These are phyloP conservation scores for Talaromyces pinophilus DNA, from an alignment of 2,329 filamentous ascomycete genomes.

Conservation along the genomic window DNA sequence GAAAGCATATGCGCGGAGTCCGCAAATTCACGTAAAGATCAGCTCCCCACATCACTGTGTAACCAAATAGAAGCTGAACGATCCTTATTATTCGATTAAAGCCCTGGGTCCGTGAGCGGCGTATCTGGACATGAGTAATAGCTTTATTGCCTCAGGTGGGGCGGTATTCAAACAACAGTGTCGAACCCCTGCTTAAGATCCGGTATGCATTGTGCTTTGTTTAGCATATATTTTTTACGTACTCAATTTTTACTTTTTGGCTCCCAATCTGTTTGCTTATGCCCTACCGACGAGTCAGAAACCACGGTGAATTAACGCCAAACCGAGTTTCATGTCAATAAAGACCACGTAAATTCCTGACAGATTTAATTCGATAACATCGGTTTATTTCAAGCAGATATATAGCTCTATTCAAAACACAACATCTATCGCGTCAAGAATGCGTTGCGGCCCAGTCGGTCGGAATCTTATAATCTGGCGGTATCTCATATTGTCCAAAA, in stretches of 20 bases:
- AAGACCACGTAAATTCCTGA: not conserved
- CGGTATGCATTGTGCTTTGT: not conserved
- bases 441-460: slow-evolving; percentile 38
- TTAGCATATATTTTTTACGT: not conserved
- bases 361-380: not conserved
- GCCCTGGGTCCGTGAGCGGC: not conserved
- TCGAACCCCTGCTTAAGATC: not conserved
- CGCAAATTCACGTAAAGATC: not conserved
- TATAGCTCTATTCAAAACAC: not conserved
- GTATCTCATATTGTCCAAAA: slow-evolving; percentile 44
- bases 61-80: not conserved
- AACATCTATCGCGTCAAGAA: slow-evolving; percentile 23
- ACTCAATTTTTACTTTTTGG: not conserved
- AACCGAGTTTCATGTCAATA: not conserved
- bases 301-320: too few relatives aligned
- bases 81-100: not conserved
- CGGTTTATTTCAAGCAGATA: not conserved
- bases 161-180: not conserved
- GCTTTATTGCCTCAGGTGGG: not conserved
- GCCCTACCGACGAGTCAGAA: not conserved
- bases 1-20: not conserved
- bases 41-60: not conserved
- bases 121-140: too few relatives aligned
- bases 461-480: slow-evolving; percentile 41
- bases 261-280: not conserved